phyloP scores from a whole-genome alignment of 1,284 basidiomycete species.

The Mycena citricolor region DNA sequence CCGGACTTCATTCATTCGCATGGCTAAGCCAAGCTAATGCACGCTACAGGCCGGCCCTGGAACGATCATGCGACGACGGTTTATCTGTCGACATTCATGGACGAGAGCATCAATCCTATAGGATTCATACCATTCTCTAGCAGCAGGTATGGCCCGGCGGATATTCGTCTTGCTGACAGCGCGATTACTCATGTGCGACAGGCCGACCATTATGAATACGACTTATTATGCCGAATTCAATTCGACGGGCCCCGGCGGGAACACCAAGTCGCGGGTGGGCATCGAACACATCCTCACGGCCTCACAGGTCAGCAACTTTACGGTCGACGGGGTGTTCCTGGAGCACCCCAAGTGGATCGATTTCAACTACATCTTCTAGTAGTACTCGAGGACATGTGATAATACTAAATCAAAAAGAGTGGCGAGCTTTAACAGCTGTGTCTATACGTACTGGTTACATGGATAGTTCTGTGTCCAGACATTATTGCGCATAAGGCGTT shows the following conservation, averaged over 20 bases:
- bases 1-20: not conserved
- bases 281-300: conserved; percentile 48
- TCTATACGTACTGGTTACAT: no score
- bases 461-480: no score
- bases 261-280: conserved; percentile 43
- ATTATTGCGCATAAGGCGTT: not conserved
- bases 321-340: conserved; percentile 49
- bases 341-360: conserved; percentile 58
- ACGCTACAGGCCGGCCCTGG: conserved; percentile 55
- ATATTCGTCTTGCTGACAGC: not conserved
- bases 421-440: no score
- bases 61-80: conserved; percentile 58
- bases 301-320: conserved; percentile 39
- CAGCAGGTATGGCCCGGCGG: conserved; percentile 34
- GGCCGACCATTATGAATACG: conserved; percentile 50
- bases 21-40: not conserved
- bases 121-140: conserved; percentile 55
- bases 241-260: conserved; percentile 57
- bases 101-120: conserved; percentile 49
- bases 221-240: conserved; percentile 61
- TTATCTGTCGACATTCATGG: conserved; percentile 58
- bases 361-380: conserved; percentile 41
- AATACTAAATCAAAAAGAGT: no score
- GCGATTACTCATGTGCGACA: conserved; percentile 23
- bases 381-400: no score